A percentile compares a stretch with the other conserved stretches of the same genome.
Evolutionary conservation across 192 early-diverging fungal species (phyloP).

Genomic region (Linnemannia elongata): DNA sequence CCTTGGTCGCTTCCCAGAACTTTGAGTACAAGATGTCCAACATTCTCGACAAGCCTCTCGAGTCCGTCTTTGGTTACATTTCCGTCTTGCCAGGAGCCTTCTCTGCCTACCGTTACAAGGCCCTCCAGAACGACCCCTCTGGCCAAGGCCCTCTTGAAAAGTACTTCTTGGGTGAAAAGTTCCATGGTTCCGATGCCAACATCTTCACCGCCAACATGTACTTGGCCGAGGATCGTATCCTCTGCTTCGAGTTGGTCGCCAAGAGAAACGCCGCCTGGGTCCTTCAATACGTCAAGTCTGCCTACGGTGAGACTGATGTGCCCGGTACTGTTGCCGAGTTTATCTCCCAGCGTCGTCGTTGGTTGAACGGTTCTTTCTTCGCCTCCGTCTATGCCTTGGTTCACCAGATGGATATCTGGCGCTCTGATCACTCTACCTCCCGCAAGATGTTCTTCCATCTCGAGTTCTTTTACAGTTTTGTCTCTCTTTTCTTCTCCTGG

Average conservation of each 20-base stretch:
- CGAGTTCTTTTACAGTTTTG: constrained; percentile 86
- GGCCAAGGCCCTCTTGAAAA: constrained; percentile 74
- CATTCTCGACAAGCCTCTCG: constrained; percentile 77
- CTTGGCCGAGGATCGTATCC: constrained; percentile 87
- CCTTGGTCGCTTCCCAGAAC: constrained; percentile 75
- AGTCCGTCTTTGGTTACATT: constrained; percentile 90
- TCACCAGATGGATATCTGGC: constrained; percentile 84
- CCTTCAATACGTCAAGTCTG: constrained; percentile 78
- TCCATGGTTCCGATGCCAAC: constrained; percentile 69
- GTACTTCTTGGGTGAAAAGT: constrained; percentile 82
- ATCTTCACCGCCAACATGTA: constrained; percentile 88
- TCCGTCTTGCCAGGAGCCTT: constrained; percentile 90
- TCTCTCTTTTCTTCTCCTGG: constrained; percentile 91
- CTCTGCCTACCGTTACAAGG: constrained; percentile 85
- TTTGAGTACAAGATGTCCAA: constrained; percentile 84
- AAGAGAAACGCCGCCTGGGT: constrained; percentile 78
- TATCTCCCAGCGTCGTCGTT: constrained; percentile 96
- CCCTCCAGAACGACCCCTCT: constrained; percentile 74
- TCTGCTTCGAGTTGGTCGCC: constrained; percentile 88
- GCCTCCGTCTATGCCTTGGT: constrained; percentile 88
- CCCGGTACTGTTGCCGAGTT: constrained; percentile 86
- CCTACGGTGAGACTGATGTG: constrained; percentile 89
- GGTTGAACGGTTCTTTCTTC: constrained; percentile 97
- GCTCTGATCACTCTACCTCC: constrained; percentile 78
- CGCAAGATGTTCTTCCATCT: constrained; percentile 82